phyloP scores from a whole-genome alignment of 345 rosid genomes.

The Hibiscus tridactylites region DNA sequence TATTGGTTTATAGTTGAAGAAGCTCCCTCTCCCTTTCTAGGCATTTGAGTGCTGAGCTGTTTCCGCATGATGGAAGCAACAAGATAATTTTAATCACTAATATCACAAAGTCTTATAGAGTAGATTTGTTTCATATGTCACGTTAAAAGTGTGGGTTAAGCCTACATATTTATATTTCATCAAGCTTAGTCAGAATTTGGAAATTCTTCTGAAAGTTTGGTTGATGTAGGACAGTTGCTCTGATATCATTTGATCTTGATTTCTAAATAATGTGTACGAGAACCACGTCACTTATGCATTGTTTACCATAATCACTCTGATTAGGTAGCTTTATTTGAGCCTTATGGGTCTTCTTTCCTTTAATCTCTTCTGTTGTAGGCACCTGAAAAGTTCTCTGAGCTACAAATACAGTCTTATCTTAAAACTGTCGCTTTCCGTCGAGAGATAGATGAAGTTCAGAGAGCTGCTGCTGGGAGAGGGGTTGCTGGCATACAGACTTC shows the following conservation, averaged over 20 bases:
- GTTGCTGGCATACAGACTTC: constrained; percentile 85
- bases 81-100: neutral
- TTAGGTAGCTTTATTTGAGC: neutral
- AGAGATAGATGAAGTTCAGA: constrained; percentile 89
- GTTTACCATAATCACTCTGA: neutral
- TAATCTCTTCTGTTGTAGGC: constrained; percentile 39
- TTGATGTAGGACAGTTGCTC: neutral
- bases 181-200: neutral
- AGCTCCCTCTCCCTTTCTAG: neutral
- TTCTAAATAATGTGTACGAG: neutral
- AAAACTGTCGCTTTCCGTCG: constrained; percentile 94
- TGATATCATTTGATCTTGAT: neutral
- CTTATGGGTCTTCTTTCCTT: constrained; percentile 8
- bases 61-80: neutral
- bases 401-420: constrained; percentile 91
- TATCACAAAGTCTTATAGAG: neutral
- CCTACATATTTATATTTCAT: neutral
- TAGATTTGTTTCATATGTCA: neutral
- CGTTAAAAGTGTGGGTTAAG: neutral
- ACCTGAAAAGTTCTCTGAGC: constrained; percentile 82
- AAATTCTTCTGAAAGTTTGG: neutral
- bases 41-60: neutral
- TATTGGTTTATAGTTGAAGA: neutral
- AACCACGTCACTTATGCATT: neutral
- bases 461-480: constrained; percentile 74